Evolutionary conservation across 2,329 filamentous ascomycete genomes (phyloP).

Genomic region (Trichophyton rubrum): DNA sequence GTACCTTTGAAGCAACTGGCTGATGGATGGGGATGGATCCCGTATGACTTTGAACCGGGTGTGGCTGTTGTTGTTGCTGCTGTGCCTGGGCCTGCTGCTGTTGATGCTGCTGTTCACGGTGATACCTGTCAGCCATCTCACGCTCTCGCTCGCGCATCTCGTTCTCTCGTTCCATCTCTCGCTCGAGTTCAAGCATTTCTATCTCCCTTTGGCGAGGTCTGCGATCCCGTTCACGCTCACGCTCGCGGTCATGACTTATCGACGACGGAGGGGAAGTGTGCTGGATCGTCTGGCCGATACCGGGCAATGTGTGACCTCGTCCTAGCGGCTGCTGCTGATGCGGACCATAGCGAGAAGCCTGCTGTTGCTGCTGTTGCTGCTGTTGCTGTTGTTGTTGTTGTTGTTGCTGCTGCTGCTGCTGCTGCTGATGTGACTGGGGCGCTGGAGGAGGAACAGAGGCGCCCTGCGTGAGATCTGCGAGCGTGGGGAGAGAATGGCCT

Average conservation of each 20-base stretch:
- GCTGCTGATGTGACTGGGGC: slow-evolving; percentile 31
- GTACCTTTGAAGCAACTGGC: slow-evolving; percentile 70
- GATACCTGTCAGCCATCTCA: slow-evolving; percentile 52
- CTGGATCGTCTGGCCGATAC: slow-evolving; percentile 32
- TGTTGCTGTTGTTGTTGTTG: not conserved
- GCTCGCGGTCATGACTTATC: slow-evolving; percentile 35
- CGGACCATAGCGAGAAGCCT: slow-evolving; percentile 32
- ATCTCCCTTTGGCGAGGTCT: slow-evolving; percentile 40
- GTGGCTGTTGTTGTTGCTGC: slow-evolving; percentile 35
- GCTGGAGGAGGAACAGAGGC: slow-evolving; percentile 23
- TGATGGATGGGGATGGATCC: slow-evolving; percentile 88
- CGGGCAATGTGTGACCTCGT: slow-evolving; percentile 28
- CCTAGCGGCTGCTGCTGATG: slow-evolving; percentile 28
- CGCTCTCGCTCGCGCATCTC: slow-evolving; percentile 37
- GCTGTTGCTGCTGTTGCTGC: slow-evolving; percentile 22
- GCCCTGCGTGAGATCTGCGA: slow-evolving; percentile 36
- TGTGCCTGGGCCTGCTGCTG: slow-evolving; percentile 32
- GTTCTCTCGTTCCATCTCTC: slow-evolving; percentile 38
- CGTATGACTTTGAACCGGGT: slow-evolving; percentile 74
- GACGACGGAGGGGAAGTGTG: slow-evolving; percentile 30
- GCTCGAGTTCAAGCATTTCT: slow-evolving; percentile 37
- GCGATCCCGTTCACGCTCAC: slow-evolving; percentile 31
- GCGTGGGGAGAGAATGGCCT: slow-evolving; percentile 34
- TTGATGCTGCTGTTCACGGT: slow-evolving; percentile 39
- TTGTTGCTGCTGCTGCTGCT: slow-evolving; percentile 22